phyloP scores from a whole-genome alignment of 2,329 filamentous ascomycete genomes.

The Monilinia fructigena region DNA sequence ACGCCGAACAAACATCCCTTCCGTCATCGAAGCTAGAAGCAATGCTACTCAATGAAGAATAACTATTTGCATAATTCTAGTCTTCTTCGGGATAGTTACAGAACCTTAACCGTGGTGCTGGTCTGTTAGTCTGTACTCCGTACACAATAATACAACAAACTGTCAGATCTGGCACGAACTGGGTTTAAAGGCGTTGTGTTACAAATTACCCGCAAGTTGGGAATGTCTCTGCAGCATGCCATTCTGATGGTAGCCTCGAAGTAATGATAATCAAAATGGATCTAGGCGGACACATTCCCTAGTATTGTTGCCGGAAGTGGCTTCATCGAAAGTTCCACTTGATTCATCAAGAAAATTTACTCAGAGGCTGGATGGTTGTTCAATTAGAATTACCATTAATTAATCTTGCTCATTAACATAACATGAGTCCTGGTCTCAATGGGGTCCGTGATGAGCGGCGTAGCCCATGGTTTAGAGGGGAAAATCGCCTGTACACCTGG shows the following conservation, averaged over 20 bases:
- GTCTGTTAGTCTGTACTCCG: neutral
- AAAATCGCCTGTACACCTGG: slow-evolving; percentile 16
- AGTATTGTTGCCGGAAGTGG: neutral
- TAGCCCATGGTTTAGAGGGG: slow-evolving; percentile 20
- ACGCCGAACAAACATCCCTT: neutral
- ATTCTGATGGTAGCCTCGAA: slow-evolving; percentile 7
- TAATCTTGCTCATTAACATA: slow-evolving; percentile 4
- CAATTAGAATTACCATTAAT: slow-evolving; percentile 20
- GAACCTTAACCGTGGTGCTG: slow-evolving; percentile 3
- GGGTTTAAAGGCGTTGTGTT: slow-evolving; percentile 5
- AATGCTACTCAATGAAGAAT: slow-evolving; percentile 3
- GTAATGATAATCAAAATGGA: slow-evolving; percentile 2
- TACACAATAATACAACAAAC: neutral
- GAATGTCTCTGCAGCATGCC: slow-evolving; percentile 20
- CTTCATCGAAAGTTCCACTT: slow-evolving; percentile 11
- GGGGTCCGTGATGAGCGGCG: slow-evolving; percentile 23
- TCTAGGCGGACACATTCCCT: slow-evolving; percentile 11
- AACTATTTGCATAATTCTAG: neutral
- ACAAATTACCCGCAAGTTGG: slow-evolving; percentile 22
- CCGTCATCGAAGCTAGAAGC: neutral
- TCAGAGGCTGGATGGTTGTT: slow-evolving; percentile 6
- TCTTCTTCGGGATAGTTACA: neutral
- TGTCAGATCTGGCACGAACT: slow-evolving; percentile 18
- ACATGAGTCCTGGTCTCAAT: slow-evolving; percentile 11
- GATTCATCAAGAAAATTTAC: slow-evolving; percentile 1